Evolutionary conservation across 768 basidiomycete species (phyloP).

Genomic region (Amanita thiersii): DNA sequence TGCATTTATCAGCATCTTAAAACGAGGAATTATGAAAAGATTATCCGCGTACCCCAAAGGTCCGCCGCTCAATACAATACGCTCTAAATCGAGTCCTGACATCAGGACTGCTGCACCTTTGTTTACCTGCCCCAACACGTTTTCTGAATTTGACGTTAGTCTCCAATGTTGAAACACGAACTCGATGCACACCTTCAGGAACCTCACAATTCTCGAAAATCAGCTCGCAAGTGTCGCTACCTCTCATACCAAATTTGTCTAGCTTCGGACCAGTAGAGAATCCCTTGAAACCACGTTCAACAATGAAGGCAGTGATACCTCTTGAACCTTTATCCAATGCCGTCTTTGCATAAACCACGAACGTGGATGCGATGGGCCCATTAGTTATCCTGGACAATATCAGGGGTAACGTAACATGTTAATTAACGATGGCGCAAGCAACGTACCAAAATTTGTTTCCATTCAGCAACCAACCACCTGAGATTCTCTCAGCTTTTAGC

Average conservation of each 20-base stretch:
- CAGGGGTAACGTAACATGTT: conserved; percentile 3
- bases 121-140: conserved; percentile 74
- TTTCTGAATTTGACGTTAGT: conserved; percentile 40
- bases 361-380: conserved; percentile 83
- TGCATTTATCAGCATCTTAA: conserved; percentile 17
- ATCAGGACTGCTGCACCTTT: conserved; percentile 84
- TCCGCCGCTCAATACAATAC: conserved; percentile 86
- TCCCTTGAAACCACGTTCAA: conserved; percentile 75
- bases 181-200: conserved; percentile 56
- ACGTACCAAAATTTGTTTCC: conserved; percentile 91
- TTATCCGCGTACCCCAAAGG: conserved; percentile 63
- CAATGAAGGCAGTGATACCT: conserved; percentile 88
- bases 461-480: conserved; percentile 73
- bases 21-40: conserved; percentile 3
- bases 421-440: conserved; percentile 1
- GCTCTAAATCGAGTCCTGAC: conserved; percentile 90
- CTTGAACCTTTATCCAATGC: conserved; percentile 69
- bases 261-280: conserved; percentile 88
- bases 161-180: conserved; percentile 5
- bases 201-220: conserved; percentile 89
- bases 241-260: conserved; percentile 96
- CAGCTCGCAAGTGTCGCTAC: conserved; percentile 90
- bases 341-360: conserved; percentile 92
- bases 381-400: conserved; percentile 75
- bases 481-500: conserved; percentile 69